phyloP scores from a whole-genome alignment of 2,329 filamentous ascomycete species.

The Dothiorella sarmentorum region DNA sequence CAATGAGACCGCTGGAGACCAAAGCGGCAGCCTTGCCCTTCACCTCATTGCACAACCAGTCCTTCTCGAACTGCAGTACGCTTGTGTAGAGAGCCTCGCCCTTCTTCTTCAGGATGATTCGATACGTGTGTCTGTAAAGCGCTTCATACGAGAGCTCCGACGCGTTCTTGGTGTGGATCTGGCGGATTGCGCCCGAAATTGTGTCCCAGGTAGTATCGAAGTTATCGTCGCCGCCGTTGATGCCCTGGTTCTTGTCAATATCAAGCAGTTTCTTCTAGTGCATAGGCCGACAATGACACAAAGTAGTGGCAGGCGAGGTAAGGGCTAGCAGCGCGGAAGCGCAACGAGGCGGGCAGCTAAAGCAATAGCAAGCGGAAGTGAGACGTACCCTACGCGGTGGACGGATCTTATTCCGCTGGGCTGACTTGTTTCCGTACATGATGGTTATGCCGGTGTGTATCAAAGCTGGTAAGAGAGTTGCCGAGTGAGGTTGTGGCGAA shows the following conservation, averaged over 20 bases:
- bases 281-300: no score
- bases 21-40: conserved; percentile 66
- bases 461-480: background rate
- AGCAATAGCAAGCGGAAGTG: background rate
- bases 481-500: background rate
- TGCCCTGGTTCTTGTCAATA: conserved; percentile 44
- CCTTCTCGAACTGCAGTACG: conserved; percentile 75
- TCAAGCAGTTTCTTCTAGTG: background rate
- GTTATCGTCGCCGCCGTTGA: conserved; percentile 63
- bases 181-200: conserved; percentile 70
- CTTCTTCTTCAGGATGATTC: conserved; percentile 85
- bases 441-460: background rate
- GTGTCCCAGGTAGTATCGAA: conserved; percentile 84
- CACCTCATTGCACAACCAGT: conserved; percentile 74
- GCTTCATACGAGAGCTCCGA: conserved; percentile 91
- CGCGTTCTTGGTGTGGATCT: conserved; percentile 91
- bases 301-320: background rate
- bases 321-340: background rate
- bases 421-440: conserved; percentile 11
- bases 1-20: conserved; percentile 67
- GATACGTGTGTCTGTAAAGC: conserved; percentile 89
- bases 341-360: background rate
- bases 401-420: conserved; percentile 57
- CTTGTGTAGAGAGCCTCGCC: conserved; percentile 76
- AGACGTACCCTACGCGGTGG: conserved; percentile 63